These are phyloP conservation scores for Aspergillus ostianus DNA, from an alignment of 495 filamentous ascomycete species.

Conservation along the genomic window DNA sequence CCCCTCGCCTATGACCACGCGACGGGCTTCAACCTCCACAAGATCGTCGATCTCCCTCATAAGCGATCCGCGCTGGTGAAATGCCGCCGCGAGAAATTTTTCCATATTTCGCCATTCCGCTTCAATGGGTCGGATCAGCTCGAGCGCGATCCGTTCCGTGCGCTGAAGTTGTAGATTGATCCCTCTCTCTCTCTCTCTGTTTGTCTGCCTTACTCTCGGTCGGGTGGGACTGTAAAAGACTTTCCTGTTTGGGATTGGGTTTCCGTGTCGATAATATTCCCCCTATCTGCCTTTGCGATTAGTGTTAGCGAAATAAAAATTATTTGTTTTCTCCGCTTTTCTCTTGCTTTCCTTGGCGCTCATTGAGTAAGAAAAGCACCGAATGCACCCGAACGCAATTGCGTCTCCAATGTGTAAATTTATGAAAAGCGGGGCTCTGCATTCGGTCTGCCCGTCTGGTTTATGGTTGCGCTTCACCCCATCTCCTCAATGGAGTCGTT, in stretches of 20 bases:
- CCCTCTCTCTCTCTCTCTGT: too few relatives aligned
- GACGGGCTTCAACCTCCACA: slow-evolving; percentile 57
- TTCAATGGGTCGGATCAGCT: slow-evolving; percentile 24
- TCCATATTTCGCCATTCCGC: slow-evolving; percentile 57
- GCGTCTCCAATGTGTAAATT: background rate
- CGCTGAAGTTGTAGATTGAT: slow-evolving; percentile 20
- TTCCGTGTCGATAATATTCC: too few relatives aligned
- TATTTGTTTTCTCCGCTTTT: background rate
- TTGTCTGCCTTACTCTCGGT: background rate
- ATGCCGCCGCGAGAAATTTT: slow-evolving; percentile 59
- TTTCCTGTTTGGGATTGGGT: too few relatives aligned
- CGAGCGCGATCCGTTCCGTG: slow-evolving; percentile 31
- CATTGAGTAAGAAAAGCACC: background rate
- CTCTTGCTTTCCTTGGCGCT: too few relatives aligned
- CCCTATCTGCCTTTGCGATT: background rate
- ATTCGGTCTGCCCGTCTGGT: background rate
- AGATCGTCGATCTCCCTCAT: slow-evolving; percentile 59
- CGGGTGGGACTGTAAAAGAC: background rate
- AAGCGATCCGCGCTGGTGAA: slow-evolving; percentile 58
- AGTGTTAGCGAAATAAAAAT: background rate
- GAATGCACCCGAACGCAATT: background rate
- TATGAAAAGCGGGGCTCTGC: background rate
- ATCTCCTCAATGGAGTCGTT: background rate
- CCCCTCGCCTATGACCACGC: slow-evolving; percentile 61
- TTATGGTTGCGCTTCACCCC: background rate